phyloP scores from a whole-genome alignment of 345 rosid genomes.

The rapeseed (Brassica napus) region Da-Ae NC_063450.1:2714501-2715000 shows the following conservation, averaged over 20 bases:
- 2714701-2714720: constrained; percentile 88
- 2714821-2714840: constrained; percentile 59
- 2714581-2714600: constrained; percentile 67
- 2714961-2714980: constrained; percentile 92
- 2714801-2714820: not conserved
- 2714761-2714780: not conserved
- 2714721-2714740: constrained; percentile 82
- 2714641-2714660: constrained; percentile 85
- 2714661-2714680: constrained; percentile 91
- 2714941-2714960: constrained; percentile 86
- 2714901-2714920: constrained; percentile 90
- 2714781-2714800: not conserved
- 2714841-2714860: constrained; percentile 69
- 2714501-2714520: too few species aligned
- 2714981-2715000: constrained; percentile 82
- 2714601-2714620: constrained; percentile 81
- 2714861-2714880: constrained; percentile 75
- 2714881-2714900: constrained; percentile 82
- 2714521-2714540: not conserved
- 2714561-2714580: constrained; percentile 89
- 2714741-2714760: constrained; percentile 23
- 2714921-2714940: constrained; percentile 93
- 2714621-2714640: constrained; percentile 96
- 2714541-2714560: not conserved
- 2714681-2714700: constrained; percentile 82